phyloP scores from a whole-genome alignment of 148 eudicot species.

The Persicaria tinctoria region DNA sequence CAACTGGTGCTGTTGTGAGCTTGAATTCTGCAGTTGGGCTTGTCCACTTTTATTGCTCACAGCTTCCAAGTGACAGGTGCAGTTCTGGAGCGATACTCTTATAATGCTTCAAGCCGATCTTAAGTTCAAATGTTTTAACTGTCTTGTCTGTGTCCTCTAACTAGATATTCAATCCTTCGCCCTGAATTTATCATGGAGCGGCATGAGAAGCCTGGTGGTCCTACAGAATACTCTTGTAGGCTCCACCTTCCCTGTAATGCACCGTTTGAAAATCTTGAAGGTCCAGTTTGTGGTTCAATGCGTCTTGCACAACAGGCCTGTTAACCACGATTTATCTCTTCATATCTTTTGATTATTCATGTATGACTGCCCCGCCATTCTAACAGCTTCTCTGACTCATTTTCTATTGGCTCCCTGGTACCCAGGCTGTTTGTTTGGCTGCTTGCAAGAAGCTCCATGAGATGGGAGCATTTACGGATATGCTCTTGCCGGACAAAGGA shows the following conservation, averaged over 20 bases:
- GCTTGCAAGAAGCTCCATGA: slow-evolving; percentile 99
- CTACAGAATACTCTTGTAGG: slow-evolving; percentile 88
- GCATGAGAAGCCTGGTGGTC: slow-evolving; percentile 73
- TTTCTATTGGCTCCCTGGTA: slow-evolving; percentile 8
- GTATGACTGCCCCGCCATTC: neutral
- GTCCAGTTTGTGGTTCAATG: slow-evolving; percentile 85
- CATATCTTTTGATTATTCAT: neutral
- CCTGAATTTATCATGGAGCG: slow-evolving; percentile 93
- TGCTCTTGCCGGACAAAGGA: slow-evolving; percentile 99
- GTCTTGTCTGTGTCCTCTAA: neutral
- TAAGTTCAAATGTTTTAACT: neutral
- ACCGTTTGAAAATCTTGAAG: slow-evolving; percentile 90
- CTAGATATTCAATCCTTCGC: slow-evolving; percentile 88
- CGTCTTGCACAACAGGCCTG: slow-evolving; percentile 92
- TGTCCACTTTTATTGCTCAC: slow-evolving; percentile 88
- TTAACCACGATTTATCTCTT: neutral
- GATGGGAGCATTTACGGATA: slow-evolving; percentile 98
- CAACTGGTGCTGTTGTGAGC: slow-evolving; percentile 98
- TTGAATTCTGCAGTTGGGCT: slow-evolving; percentile 98
- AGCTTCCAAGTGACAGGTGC: slow-evolving; percentile 94
- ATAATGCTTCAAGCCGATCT: neutral
- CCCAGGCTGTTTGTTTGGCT: slow-evolving; percentile 94
- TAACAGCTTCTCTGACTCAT: neutral
- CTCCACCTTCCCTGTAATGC: slow-evolving; percentile 99
- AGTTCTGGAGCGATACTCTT: slow-evolving; percentile 1